Conservation (phyloP, 2,329 filamentous ascomycete genomes). For the Botrytis paeoniae region DNA sequence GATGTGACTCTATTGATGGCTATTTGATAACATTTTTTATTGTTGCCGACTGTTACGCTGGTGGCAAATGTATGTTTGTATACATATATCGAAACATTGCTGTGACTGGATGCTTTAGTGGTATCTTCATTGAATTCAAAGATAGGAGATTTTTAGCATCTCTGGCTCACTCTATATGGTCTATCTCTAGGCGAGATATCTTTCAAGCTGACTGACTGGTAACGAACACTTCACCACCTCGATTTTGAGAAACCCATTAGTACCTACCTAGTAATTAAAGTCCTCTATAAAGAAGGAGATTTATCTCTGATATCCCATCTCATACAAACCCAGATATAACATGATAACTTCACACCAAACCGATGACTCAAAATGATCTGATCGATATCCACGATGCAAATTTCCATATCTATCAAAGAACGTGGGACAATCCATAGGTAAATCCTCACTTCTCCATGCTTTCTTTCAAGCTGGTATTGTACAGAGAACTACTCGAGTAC, state of each 20-base stretch:
- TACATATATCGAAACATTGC: not conserved
- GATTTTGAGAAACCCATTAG: not conserved
- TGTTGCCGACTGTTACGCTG: not conserved
- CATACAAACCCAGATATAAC: not conserved
- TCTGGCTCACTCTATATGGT: not conserved
- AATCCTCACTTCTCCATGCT: constrained; percentile 5
- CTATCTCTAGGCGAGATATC: not conserved
- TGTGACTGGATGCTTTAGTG: not conserved
- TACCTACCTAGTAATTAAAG: not conserved
- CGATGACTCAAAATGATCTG: not conserved
- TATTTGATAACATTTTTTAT: not conserved
- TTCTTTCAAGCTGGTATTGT: not conserved
- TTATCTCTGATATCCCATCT: not conserved
- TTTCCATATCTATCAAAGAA: not conserved
- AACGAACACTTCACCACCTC: not conserved
- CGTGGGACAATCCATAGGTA: not conserved
- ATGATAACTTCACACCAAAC: not conserved
- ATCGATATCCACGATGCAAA: not conserved
- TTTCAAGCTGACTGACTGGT: not conserved
- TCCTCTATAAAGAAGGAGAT: not conserved
- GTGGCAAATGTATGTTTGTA: not conserved
- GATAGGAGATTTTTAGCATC: not conserved
- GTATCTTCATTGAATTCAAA: not conserved
- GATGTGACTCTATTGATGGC: not conserved
- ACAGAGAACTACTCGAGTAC: no score